Evolutionary conservation across 2,329 filamentous ascomycete species (phyloP).

Genomic region (Cercospora berteroae): DNA sequence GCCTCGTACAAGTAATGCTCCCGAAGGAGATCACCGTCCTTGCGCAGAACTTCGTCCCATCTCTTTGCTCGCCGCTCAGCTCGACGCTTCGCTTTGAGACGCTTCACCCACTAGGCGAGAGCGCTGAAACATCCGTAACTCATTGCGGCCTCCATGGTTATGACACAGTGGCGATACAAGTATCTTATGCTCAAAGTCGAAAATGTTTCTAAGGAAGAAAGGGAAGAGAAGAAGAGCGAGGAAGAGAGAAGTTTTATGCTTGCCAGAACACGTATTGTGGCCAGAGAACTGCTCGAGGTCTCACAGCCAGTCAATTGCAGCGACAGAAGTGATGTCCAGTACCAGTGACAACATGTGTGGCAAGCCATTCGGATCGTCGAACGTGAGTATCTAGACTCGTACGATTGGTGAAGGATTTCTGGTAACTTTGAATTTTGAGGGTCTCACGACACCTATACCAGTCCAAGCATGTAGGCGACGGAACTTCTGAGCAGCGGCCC

Average conservation of each 20-base stretch:
- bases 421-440: neutral
- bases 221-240: neutral
- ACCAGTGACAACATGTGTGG: neutral
- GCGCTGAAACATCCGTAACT: neutral
- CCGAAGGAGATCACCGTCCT: neutral
- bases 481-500: neutral
- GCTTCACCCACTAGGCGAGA: neutral
- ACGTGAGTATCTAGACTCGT: neutral
- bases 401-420: neutral
- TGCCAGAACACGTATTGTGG: neutral
- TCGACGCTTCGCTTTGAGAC: neutral
- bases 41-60: neutral
- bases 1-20: neutral
- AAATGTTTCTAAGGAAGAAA: neutral
- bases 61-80: neutral
- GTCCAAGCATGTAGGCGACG: neutral
- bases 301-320: neutral
- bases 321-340: neutral
- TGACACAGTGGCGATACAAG: neutral
- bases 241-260: neutral
- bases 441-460: neutral
- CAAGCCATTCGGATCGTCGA: neutral
- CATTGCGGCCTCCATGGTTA: neutral
- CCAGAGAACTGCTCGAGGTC: neutral
- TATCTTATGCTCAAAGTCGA: neutral